Evolutionary conservation across 1,284 basidiomycete species (phyloP), one percentile per base, ranked within the genome.

Genomic region (Jaminaea rosea): DNA sequence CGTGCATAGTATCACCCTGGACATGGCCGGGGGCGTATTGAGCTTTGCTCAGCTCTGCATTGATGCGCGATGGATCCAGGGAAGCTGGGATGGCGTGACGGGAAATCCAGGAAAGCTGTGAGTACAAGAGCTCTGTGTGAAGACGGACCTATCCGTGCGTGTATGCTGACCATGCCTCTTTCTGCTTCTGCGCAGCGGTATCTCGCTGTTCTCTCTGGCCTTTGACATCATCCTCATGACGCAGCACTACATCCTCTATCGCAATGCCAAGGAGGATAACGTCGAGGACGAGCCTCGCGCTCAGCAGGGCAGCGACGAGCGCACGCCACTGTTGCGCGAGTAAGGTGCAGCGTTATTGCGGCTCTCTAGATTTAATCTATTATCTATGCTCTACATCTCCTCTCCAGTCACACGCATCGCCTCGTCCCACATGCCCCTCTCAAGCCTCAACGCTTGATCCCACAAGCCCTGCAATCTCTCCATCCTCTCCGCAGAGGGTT

Each of bases 401-500:
- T n/a, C n/a, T n/a, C n/a, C n/a, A n/a, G n/a, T n/a, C n/a, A n/a
- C n/a, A n/a, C n/a, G n/a, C n/a, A 88, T 78, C 7, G 84, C 86
- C 77, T 84, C 84, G 69, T 92, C 86, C 91, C 91, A 96, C 75
- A 96, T 94, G 2, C 81, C 82, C 57, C 82, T 85, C 76, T 96
- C 91, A 32, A 96, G 77, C 42, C 78, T 74, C 0, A 87, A 84
- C 65, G 69, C 56, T 1, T 36, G 50, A 62, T 83, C 79, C 86
- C 88, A 96, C 4, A 90, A 82, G 15, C 75, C 66, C 46, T 80
- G 78, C 80, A 91, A 86, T 62, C 85, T 83, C 4, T 76, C 77
- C 32, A 89, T 78, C 41, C 83, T 78, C 11, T 63, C 68, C 0
- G 78, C 75, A 0, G 84, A 85, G 0, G 88, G 86, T 8, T 85